Evolutionary conservation across 495 filamentous ascomycete genomes (phyloP), one percentile per base, ranked within the genome.

Genomic region (Filosporella fistucella): DNA sequence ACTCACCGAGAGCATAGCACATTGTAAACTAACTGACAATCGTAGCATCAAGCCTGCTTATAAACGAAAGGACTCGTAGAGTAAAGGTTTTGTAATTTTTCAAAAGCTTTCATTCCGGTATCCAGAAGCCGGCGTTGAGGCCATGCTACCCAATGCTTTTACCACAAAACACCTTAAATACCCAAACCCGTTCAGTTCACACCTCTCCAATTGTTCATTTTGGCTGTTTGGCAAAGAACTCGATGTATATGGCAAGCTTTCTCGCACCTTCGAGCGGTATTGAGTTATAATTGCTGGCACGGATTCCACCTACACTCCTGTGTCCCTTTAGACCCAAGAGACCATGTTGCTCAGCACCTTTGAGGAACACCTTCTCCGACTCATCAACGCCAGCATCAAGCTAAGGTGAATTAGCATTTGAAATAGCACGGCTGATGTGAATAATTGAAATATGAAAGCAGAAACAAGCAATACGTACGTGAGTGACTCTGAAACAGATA

Each of bases 271-370:
- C 70, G 25, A 78, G 57, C 2, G 77, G 58, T 34, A 86, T 74
- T 7, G 80, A 80, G 61, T 86, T 86, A 64, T 84, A 85, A 51
- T 81, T 83, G 52, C 66, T 75, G 26, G 76, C 72, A 16, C 80
- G 68, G 42, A 86, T 81, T 49, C 86, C 37, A 25, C 42, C 86
- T 1, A 94, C 84, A 49, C 82, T 88, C 46, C 89, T 69, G 64
- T 94, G 88, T 0, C 87, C 88, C 66, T 91, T 93, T 56, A 93
- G 63, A 11, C 89, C 88, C 25, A 74, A 72, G 32, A 94, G 64
- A 10, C 78, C 74, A 29, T 65, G 66, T 55, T 72, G 68, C 28
- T 80, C 77, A 10, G 86, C 86, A 21, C 84, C 82, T 42, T 78
- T 75, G 42, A 95, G 65, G 67, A 96, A 95, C 12, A 65, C 70